Base-by-base conservation (phyloP, 805 yeast species). In the Yarrowia sp. region DNA sequence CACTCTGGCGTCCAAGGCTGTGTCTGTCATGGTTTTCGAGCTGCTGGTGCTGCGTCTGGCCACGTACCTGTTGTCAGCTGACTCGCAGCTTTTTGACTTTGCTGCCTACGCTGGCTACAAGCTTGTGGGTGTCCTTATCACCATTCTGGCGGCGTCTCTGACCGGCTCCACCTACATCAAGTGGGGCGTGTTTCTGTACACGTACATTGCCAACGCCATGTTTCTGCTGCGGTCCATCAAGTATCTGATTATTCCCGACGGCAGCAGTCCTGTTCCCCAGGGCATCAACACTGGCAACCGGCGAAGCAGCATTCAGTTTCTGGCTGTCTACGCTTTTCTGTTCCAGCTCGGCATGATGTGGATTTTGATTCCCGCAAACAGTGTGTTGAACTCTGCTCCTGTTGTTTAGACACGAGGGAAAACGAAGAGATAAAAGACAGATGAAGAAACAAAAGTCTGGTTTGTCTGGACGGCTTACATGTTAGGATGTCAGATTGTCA, bases 71-170 rank as follows among this genome's bases (percentile, higher is more conserved):
- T 81, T 95, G 66, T 84, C 83, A 66, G 85, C 90, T 64, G 82
- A 83, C 16, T 82, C 89, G 12, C 89, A 86, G 69, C 74, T 90
- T 41, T 86, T 92, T 82, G 99, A 95, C 74, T 79, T 95, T 67
- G 82, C 90, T 10, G 87, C 96, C 67, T 95, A 90, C 77, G 87
- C 92, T 59, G 98, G 98, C 38, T 96, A 95, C 81, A 95, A 95
- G 75, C 96, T 91, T 73, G 91, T 96, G 41, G 90, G 96, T 24
- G 71, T 78, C 44, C 73, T 77, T 17, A 46, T 75, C 59, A 75
- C 77, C 21, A 71, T 75, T 67, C 67, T 76, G 44, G 75, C 73
- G 14, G 68, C 76, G 24, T 68, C 75, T 24, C 62, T 76, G 32
- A 49, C 71, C n/a, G 66, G 65, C 17, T 68, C 69, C 66, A 61